phyloP scores from a whole-genome alignment of 306 rosid species.

The Biancaea sappan region DNA sequence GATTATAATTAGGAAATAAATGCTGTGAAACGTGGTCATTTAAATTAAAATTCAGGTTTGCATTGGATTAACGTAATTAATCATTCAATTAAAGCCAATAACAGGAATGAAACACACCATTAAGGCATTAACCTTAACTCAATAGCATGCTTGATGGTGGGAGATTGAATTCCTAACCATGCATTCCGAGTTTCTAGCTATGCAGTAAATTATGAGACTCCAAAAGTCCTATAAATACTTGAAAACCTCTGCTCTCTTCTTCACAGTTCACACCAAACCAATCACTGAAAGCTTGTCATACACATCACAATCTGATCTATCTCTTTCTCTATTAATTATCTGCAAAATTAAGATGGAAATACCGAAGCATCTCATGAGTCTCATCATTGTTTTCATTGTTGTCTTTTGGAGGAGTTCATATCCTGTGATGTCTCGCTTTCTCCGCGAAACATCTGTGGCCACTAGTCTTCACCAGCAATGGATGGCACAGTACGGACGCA shows the following conservation, averaged over 20 bases:
- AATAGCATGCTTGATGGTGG: neutral
- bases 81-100: neutral
- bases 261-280: neutral
- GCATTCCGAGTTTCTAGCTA: neutral
- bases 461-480: conserved; percentile 28
- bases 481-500: conserved; percentile 26
- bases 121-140: neutral
- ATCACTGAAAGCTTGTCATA: neutral
- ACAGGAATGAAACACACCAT: neutral
- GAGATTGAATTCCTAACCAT: neutral
- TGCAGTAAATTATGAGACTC: neutral
- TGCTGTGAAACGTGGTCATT: neutral
- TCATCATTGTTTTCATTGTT: neutral
- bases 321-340: neutral
- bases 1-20: neutral
- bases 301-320: neutral
- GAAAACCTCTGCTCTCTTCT: neutral
- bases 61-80: neutral
- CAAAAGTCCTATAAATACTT: neutral
- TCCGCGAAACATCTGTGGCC: conserved; percentile 32
- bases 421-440: conserved; percentile 31
- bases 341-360: neutral
- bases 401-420: conserved; percentile 19
- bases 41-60: neutral
- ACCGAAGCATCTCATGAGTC: neutral